Evolutionary conservation across 768 basidiomycete species (phyloP).

Genomic region (Phaffia australis): DNA sequence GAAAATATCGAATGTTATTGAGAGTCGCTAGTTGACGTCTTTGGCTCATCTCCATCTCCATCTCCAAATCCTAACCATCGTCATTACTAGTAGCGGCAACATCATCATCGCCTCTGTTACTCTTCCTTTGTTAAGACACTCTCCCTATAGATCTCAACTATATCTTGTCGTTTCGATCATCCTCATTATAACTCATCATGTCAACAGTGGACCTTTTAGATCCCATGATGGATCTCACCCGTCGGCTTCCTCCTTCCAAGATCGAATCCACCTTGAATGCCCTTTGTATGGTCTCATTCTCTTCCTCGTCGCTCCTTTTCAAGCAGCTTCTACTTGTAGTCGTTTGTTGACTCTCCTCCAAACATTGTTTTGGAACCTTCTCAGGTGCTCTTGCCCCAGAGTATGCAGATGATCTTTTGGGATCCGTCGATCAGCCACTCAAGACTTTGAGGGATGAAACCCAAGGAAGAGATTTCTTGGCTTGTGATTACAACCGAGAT

Average conservation of each 20-base stretch:
- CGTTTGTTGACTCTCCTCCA: not conserved
- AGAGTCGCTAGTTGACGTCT: no score
- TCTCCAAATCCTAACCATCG: no score
- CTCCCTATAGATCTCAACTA: no score
- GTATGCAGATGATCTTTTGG: constrained; percentile 85
- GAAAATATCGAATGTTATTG: no score
- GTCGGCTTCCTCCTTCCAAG: constrained; percentile 82
- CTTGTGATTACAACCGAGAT: constrained; percentile 86
- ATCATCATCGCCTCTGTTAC: no score
- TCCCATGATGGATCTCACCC: constrained; percentile 89
- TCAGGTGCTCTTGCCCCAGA: constrained; percentile 60
- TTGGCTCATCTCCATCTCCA: no score
- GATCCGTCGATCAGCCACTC: constrained; percentile 89
- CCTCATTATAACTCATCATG: not conserved
- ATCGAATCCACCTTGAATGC: constrained; percentile 77
- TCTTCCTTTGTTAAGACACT: no score
- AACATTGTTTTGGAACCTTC: not conserved
- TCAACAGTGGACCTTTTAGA: constrained; percentile 38
- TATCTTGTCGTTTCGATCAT: not conserved
- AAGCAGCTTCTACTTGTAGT: not conserved
- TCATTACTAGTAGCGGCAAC: no score
- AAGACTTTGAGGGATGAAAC: constrained; percentile 61
- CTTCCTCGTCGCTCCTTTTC: not conserved
- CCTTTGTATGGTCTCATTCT: constrained; percentile 46
- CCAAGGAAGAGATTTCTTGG: constrained; percentile 76